Conservation (phyloP, 2,329 filamentous ascomycete genomes). For the Paraphaeosphaeria minitans region DNA sequence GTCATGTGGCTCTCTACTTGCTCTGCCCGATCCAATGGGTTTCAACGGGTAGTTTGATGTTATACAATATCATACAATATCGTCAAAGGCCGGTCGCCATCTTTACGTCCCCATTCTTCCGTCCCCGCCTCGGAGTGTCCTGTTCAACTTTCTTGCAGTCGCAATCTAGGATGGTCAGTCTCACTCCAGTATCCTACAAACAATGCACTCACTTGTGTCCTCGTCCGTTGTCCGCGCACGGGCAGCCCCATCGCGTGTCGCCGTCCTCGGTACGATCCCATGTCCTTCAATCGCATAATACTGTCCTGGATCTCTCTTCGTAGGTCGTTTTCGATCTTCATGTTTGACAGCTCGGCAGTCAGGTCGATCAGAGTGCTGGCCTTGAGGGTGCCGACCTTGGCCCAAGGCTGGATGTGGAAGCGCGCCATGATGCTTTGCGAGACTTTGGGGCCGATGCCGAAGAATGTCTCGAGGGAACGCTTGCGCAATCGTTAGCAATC, state of each 20-base stretch:
- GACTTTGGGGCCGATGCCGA: conserved; percentile 43
- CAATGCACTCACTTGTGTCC: conserved; percentile 60
- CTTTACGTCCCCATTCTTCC: conserved; percentile 37
- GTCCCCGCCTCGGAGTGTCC: conserved; percentile 57
- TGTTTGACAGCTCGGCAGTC: conserved; percentile 81
- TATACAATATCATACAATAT: conserved; percentile 31
- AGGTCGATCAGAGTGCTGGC: conserved; percentile 80
- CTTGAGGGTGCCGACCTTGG: conserved; percentile 75
- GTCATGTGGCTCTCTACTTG: no score
- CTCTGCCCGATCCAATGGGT: neutral
- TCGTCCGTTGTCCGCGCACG: conserved; percentile 86
- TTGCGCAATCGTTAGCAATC: conserved; percentile 42
- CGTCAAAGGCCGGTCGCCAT: conserved; percentile 24
- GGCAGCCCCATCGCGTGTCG: conserved; percentile 92
- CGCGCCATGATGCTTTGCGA: conserved; percentile 81
- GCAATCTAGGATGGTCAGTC: conserved; percentile 54
- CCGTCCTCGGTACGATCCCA: conserved; percentile 85
- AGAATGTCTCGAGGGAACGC: conserved; percentile 67
- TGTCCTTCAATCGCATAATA: conserved; percentile 84
- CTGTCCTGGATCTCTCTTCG: conserved; percentile 79
- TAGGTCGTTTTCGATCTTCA: conserved; percentile 94
- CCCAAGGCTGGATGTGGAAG: conserved; percentile 83
- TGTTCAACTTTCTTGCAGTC: conserved; percentile 64
- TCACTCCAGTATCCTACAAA: conserved; percentile 16
- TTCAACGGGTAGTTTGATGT: conserved; percentile 16